phyloP scores from a whole-genome alignment of 495 filamentous ascomycete genomes.

The Penicillium subrubescens region DNA sequence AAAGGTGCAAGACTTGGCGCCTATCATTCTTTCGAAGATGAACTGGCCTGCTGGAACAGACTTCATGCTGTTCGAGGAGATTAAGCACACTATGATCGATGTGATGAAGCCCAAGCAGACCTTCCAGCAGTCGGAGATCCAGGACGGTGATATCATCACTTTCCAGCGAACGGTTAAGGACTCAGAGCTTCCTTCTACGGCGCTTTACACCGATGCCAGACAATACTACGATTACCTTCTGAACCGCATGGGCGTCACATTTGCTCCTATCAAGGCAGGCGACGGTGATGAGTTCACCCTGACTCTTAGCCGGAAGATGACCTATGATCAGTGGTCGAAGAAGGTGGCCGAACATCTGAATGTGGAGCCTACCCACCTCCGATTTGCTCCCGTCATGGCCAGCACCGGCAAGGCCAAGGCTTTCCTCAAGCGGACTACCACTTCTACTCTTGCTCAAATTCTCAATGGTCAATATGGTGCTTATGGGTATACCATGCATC shows the following conservation, averaged over 20 bases:
- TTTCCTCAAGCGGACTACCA: constrained; percentile 70
- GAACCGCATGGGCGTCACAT: constrained; percentile 71
- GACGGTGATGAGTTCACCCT: constrained; percentile 66
- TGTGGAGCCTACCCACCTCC: constrained; percentile 82
- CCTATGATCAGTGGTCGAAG: constrained; percentile 84
- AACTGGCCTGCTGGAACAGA: constrained; percentile 71
- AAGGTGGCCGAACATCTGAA: constrained; percentile 80
- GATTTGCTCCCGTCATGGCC: constrained; percentile 82
- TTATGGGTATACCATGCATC: constrained; percentile 67
- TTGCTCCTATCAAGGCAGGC: constrained; percentile 40
- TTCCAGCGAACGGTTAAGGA: constrained; percentile 75
- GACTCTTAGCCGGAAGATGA: constrained; percentile 80
- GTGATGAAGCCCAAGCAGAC: constrained; percentile 87
- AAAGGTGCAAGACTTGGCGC: constrained; percentile 83
- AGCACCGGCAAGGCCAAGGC: constrained; percentile 72
- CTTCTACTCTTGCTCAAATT: constrained; percentile 67
- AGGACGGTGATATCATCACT: constrained; percentile 96
- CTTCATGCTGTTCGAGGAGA: constrained; percentile 86
- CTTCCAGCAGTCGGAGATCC: constrained; percentile 87
- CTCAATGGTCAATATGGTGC: constrained; percentile 65
- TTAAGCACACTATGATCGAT: constrained; percentile 97
- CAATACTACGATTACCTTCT: constrained; percentile 91
- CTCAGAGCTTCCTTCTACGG: constrained; percentile 54
- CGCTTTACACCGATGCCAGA: constrained; percentile 64
- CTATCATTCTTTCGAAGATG: constrained; percentile 81